phyloP scores from a whole-genome alignment of 306 rosid genomes.

The Inga oerstediana region DNA sequence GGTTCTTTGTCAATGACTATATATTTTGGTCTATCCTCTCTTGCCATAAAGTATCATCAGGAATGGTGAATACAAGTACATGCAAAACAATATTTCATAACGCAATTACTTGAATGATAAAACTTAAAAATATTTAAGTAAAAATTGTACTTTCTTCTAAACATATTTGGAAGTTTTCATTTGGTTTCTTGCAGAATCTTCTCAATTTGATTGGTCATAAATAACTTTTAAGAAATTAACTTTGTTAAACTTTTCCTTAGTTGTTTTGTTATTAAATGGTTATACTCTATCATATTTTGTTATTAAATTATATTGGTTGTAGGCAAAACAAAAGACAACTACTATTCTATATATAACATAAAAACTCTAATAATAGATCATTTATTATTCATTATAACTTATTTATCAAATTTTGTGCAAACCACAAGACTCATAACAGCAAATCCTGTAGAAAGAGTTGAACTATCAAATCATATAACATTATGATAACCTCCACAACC shows the following conservation, averaged over 20 bases:
- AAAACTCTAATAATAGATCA: background rate
- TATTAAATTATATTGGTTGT: background rate
- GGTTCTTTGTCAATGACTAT: background rate
- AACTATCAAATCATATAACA: background rate
- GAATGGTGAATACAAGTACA: background rate
- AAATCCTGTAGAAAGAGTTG: background rate
- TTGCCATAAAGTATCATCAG: background rate
- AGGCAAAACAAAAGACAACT: background rate
- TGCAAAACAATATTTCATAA: background rate
- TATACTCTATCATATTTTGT: background rate
- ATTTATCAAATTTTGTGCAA: background rate
- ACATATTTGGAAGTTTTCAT: background rate
- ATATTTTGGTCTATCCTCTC: background rate
- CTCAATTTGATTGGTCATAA: background rate
- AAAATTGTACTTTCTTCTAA: background rate
- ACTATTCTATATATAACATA: background rate
- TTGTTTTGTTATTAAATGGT: background rate
- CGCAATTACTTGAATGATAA: background rate
- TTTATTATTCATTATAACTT: too few relatives aligned
- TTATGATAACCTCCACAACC: background rate
- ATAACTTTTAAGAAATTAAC: background rate
- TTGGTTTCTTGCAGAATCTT: background rate
- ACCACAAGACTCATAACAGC: background rate
- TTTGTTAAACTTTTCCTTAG: background rate
- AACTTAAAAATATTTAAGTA: background rate